phyloP scores from a whole-genome alignment of 371 early-diverging fungal species.

The Fennellomyces sp. region DNA sequence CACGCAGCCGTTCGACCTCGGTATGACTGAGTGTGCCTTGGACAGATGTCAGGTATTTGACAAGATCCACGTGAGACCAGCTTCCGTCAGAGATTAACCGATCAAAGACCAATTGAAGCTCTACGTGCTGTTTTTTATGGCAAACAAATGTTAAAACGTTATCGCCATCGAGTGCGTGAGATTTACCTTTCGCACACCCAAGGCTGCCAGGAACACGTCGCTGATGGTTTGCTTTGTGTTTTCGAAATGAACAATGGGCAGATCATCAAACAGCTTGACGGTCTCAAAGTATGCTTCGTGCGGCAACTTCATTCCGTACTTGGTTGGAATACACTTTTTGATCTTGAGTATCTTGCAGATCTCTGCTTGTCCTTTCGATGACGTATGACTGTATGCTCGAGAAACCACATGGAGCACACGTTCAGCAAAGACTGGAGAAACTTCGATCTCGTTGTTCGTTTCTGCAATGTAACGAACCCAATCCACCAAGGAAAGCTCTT shows the following conservation, averaged over 20 bases:
- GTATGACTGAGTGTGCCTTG: constrained; percentile 59
- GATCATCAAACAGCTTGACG: constrained; percentile 84
- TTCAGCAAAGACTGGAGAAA: constrained; percentile 65
- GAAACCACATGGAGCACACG: constrained; percentile 59
- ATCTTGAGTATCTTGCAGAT: constrained; percentile 51
- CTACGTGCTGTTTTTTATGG: constrained; percentile 65
- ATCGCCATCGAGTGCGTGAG: neutral
- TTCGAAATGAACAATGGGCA: constrained; percentile 69
- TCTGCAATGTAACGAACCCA: constrained; percentile 65
- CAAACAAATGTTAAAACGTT: neutral
- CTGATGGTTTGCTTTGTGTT: constrained; percentile 44
- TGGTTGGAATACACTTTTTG: constrained; percentile 75
- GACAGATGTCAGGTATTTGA: constrained; percentile 80
- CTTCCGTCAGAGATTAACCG: constrained; percentile 77
- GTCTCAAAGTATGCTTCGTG: constrained; percentile 76
- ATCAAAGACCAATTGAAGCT: constrained; percentile 86
- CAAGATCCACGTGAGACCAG: constrained; percentile 87
- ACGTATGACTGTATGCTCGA: constrained; percentile 52
- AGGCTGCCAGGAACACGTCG: constrained; percentile 61
- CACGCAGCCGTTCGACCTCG: constrained; percentile 67
- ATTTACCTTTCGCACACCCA: constrained; percentile 83
- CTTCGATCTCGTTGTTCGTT: constrained; percentile 50
- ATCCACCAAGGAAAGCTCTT: constrained; percentile 62
- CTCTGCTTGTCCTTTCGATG: constrained; percentile 37
- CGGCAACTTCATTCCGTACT: constrained; percentile 70